Conservation (phyloP, 2,329 filamentous ascomycete species). For the Malbranchea zuffiana region DNA sequence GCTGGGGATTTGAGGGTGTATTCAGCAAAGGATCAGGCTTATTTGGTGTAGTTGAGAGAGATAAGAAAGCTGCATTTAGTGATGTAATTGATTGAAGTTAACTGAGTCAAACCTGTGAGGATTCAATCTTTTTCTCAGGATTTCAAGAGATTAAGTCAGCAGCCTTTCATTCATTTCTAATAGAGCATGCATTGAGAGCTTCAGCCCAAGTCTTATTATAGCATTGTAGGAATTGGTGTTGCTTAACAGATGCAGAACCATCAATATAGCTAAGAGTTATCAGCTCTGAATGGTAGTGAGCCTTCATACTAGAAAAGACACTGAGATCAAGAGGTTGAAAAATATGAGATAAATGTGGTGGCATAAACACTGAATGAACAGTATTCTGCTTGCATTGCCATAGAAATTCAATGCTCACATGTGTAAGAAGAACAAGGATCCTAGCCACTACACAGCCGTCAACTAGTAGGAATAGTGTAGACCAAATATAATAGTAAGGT, state of each 20-base stretch:
- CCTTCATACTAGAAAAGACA: slow-evolving; percentile 4
- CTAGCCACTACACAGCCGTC: too few relatives aligned
- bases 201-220: background rate
- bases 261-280: slow-evolving; percentile 5
- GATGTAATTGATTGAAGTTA: background rate
- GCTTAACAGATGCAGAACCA: slow-evolving; percentile 5
- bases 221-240: background rate
- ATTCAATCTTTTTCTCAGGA: slow-evolving; percentile 1
- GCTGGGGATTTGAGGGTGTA: background rate
- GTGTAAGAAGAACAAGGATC: too few relatives aligned
- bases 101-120: background rate
- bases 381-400: too few relatives aligned
- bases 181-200: background rate
- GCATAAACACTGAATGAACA: too few relatives aligned
- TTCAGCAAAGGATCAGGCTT: background rate
- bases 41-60: background rate
- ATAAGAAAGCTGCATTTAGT: too few relatives aligned
- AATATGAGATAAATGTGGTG: too few relatives aligned
- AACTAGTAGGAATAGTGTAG: too few relatives aligned
- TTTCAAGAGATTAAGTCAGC: slow-evolving; percentile 1
- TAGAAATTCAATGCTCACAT: too few relatives aligned
- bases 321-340: too few relatives aligned
- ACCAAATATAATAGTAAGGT: too few relatives aligned
- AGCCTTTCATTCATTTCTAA: slow-evolving; percentile 3
- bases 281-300: slow-evolving; percentile 1